Base-by-base conservation (phyloP, 148 eudicot genomes). In the Fagopyrum esculentum region DNA sequence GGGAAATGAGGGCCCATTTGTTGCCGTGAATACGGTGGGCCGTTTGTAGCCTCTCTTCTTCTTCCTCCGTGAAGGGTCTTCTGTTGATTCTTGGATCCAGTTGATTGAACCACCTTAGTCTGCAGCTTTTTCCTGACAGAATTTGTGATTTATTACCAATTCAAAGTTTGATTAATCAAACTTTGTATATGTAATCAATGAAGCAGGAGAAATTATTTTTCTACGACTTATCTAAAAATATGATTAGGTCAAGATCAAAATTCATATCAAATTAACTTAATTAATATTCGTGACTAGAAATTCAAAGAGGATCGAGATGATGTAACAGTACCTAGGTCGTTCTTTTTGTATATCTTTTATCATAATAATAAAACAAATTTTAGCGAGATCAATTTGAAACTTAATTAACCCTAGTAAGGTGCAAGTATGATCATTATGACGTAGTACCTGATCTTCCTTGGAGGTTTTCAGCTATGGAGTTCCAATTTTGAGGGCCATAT, bases 401-500 rank as follows among this genome's bases (percentile, higher is more conserved):
- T 50, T 50, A 54, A 13, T 54, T 13, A 66, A 13, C 47, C 69
- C 71, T 66, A 40, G 47, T 1, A 8, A 17, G 30, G 29, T 17
- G 19, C 29, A 15, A 49, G 11, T 6, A 50, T 9, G 9, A 60
- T 6, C 9, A 57, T 49, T 22, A 8, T 35, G 40, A 35, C 40
- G 40, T 35, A 10, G 48, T 73, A 90, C 97, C 97, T 76, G 97
- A 95, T 92, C 98, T 87, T 80, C 98, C 97, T 85, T 87, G 93
- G 76, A 95, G 92, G 83, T 92, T 95, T 43, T 91, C 94, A 57
- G 98, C 96, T 63, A 92, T 92, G 68, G 96, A 89, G 69, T 95
- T 95, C 98, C 97, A 92, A 64, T 95, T 95, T 35, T 92, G 98
- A 52, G 98, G 96, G 13, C 98, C 98, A 49, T 80, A 89, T 75